Evolutionary conservation across 2,329 filamentous ascomycete genomes (phyloP).

Genomic region (Penicillium sp.): DNA sequence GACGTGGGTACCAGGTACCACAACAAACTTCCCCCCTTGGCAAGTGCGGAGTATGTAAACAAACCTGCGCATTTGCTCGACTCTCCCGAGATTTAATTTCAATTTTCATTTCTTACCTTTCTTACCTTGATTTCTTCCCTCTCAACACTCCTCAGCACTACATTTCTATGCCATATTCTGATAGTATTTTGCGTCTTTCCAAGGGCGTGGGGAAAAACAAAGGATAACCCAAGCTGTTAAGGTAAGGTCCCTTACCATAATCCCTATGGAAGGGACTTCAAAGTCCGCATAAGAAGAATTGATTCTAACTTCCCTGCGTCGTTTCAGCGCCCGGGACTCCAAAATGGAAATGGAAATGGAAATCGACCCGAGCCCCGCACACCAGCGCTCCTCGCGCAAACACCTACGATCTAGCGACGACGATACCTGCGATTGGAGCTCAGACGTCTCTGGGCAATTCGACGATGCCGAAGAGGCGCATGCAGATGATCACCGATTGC

Average conservation of each 20-base stretch:
- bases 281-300: constrained; percentile 7
- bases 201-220: constrained; percentile 18
- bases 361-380: constrained; percentile 16
- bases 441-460: constrained; percentile 35
- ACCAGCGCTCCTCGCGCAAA: constrained; percentile 30
- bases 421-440: constrained; percentile 26
- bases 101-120: neutral
- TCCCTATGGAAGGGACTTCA: constrained; percentile 1
- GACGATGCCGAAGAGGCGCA: constrained; percentile 37
- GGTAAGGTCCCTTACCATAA: constrained; percentile 16
- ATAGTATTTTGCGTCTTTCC: constrained; percentile 1
- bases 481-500: constrained; percentile 20
- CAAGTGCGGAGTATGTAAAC: constrained; percentile 28
- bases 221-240: constrained; percentile 10
- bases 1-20: constrained; percentile 16
- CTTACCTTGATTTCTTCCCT: neutral
- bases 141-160: neutral
- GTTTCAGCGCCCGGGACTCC: constrained; percentile 8
- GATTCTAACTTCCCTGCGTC: constrained; percentile 12
- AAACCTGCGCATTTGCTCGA: constrained; percentile 12
- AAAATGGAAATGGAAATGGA: constrained; percentile 11
- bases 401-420: constrained; percentile 26
- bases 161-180: constrained; percentile 7
- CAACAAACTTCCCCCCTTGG: constrained; percentile 27
- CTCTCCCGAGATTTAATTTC: neutral